These are phyloP conservation scores for Yueomyces sp. DNA, from an alignment of 805 yeast genomes.

Conservation along the genomic window DNA sequence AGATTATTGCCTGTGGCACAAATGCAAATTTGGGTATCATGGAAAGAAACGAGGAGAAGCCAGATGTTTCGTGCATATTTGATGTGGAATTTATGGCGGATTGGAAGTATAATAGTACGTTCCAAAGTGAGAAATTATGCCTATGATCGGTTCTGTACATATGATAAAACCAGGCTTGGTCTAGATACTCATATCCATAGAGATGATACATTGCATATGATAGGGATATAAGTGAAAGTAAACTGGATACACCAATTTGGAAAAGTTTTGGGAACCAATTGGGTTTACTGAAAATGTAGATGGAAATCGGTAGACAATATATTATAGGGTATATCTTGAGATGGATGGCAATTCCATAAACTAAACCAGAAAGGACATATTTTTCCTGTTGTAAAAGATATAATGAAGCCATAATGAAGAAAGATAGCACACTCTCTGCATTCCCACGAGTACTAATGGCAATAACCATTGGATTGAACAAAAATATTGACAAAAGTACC, in stretches of 20 bases:
- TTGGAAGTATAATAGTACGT: constrained; percentile 52
- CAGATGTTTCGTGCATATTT: not conserved
- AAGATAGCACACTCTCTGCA: constrained; percentile 79
- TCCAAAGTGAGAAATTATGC: constrained; percentile 86
- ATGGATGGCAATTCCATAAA: constrained; percentile 73
- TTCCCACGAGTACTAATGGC: constrained; percentile 90
- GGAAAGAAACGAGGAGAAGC: constrained; percentile 2
- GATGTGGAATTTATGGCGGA: constrained; percentile 24
- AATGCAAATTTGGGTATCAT: constrained; percentile 43
- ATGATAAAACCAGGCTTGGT: constrained; percentile 76
- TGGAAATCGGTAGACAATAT: constrained; percentile 55
- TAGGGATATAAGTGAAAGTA: constrained; percentile 31
- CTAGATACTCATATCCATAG: constrained; percentile 65
- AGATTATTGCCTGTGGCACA: constrained; percentile 60
- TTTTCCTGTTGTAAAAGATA: constrained; percentile 28
- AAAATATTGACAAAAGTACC: constrained; percentile 54
- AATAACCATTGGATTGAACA: constrained; percentile 87
- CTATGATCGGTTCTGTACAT: constrained; percentile 78
- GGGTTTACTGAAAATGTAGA: constrained; percentile 29
- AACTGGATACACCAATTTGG: constrained; percentile 28
- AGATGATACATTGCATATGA: constrained; percentile 48
- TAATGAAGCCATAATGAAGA: constrained; percentile 49
- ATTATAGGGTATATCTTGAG: constrained; percentile 87
- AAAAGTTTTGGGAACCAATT: constrained; percentile 26
- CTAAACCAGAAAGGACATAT: constrained; percentile 29